phyloP scores from a whole-genome alignment of 352 stramenopile species.

The Phytophthora sp. region DNA sequence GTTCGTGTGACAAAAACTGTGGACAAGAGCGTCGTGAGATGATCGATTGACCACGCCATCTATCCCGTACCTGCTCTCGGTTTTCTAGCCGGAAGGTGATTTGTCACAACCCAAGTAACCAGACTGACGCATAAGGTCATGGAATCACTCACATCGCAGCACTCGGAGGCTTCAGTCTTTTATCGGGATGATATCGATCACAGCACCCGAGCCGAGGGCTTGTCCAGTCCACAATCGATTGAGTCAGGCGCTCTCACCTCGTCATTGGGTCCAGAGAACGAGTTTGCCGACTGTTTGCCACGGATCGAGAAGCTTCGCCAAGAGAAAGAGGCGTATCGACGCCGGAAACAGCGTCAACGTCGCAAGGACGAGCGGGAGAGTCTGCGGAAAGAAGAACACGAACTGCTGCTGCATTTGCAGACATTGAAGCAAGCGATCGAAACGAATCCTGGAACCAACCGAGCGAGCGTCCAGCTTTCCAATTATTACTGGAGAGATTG shows the following conservation, averaged over 20 bases:
- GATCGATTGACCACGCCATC: not conserved
- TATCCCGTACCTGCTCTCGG: not conserved
- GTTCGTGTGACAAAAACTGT: not conserved
- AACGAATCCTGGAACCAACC: not conserved
- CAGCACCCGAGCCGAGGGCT: no score
- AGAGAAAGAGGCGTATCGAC: not conserved
- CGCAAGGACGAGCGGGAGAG: not conserved
- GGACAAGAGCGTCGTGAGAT: slow-evolving; percentile 1
- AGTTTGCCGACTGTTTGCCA: no score
- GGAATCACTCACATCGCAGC: not conserved
- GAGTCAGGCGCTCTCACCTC: no score
- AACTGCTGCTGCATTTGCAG: not conserved
- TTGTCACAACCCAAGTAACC: slow-evolving; percentile 9
- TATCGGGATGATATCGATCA: not conserved
- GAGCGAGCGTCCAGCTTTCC: not conserved
- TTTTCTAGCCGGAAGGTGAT: no score
- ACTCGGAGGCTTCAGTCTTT: not conserved
- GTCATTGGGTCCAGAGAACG: no score
- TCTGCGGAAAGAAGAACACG: not conserved
- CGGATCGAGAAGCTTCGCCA: not conserved
- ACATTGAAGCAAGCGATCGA: not conserved
- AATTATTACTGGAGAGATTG: slow-evolving; percentile 16
- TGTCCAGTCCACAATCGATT: not conserved
- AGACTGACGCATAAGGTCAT: not conserved
- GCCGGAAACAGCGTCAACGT: not conserved